Conservation (phyloP, 2,329 filamentous ascomycete species). For the Aspergillus pseudoviridinutans region DNA sequence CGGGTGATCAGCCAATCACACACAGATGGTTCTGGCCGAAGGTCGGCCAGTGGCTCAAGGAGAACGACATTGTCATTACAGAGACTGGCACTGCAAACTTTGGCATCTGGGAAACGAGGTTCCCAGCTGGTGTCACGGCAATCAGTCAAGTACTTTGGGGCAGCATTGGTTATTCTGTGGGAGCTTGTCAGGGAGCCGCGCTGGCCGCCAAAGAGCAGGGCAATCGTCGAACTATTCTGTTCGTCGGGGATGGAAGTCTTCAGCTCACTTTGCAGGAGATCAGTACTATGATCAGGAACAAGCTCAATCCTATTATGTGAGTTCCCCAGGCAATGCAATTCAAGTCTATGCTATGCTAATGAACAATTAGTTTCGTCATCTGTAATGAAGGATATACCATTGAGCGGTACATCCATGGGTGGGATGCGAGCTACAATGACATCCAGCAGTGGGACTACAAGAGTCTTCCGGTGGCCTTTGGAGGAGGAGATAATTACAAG, state of each 20-base stretch:
- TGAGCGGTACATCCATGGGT: constrained; percentile 82
- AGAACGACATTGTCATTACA: constrained; percentile 74
- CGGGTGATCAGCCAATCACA: constrained; percentile 39
- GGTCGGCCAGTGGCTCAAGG: constrained; percentile 66
- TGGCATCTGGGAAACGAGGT: constrained; percentile 79
- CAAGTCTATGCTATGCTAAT: constrained; percentile 30
- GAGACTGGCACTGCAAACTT: constrained; percentile 88
- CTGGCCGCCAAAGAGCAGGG: constrained; percentile 67
- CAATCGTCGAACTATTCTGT: constrained; percentile 67
- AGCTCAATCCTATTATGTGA: constrained; percentile 71
- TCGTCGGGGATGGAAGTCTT: constrained; percentile 85
- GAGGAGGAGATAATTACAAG: constrained; percentile 55
- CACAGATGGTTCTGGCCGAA: constrained; percentile 68
- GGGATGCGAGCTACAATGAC: constrained; percentile 77
- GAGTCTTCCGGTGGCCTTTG: constrained; percentile 64
- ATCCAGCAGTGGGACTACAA: constrained; percentile 71
- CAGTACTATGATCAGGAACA: constrained; percentile 74
- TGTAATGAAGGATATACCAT: constrained; percentile 89
- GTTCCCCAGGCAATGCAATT: constrained; percentile 23
- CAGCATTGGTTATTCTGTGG: constrained; percentile 63
- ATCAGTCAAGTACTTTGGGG: constrained; percentile 75
- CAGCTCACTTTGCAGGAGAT: constrained; percentile 82
- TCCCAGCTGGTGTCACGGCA: constrained; percentile 72
- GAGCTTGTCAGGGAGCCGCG: constrained; percentile 64
- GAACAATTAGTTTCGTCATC: constrained; percentile 59